These are phyloP conservation scores for Suhomyces bribrorum DNA, from an alignment of 1,139 yeast species.

Conservation along the genomic window DNA sequence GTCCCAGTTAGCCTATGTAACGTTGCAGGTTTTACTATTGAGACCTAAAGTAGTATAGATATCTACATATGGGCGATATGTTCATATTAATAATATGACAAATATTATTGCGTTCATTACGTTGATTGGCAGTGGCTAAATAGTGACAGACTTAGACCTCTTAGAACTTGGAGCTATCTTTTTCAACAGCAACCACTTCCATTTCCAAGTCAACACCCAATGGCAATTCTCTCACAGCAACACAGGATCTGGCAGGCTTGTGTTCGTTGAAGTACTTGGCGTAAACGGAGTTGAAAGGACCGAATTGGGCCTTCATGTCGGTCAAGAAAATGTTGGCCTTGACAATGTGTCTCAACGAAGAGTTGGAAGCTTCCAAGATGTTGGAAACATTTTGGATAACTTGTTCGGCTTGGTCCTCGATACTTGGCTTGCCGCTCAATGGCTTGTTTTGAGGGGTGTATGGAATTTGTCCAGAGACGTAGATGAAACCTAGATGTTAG, in stretches of 20 bases:
- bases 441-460: conserved; percentile 81
- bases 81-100: too few relatives aligned
- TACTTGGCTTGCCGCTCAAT: conserved; percentile 63
- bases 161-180: conserved; percentile 42
- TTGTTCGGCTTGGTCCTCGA: conserved; percentile 84
- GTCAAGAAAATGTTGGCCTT: conserved; percentile 87
- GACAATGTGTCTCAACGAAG: conserved; percentile 77
- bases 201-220: conserved; percentile 72
- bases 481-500: conserved; percentile 62
- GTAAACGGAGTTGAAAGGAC: conserved; percentile 80
- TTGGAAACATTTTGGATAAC: conserved; percentile 73
- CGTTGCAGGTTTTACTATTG: background rate
- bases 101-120: too few relatives aligned
- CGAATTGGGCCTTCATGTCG: conserved; percentile 76
- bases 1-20: too few relatives aligned
- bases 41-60: background rate
- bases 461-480: conserved; percentile 95
- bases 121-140: too few relatives aligned
- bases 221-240: conserved; percentile 86
- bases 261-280: conserved; percentile 75
- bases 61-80: too few relatives aligned
- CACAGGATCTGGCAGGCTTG: conserved; percentile 96
- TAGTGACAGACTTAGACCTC: too few relatives aligned
- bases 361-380: conserved; percentile 79
- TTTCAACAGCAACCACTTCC: conserved; percentile 80